Base-by-base conservation (phyloP, 225 moss, liverwort and hornwort genomes). In the Straminergon stramineum region DNA sequence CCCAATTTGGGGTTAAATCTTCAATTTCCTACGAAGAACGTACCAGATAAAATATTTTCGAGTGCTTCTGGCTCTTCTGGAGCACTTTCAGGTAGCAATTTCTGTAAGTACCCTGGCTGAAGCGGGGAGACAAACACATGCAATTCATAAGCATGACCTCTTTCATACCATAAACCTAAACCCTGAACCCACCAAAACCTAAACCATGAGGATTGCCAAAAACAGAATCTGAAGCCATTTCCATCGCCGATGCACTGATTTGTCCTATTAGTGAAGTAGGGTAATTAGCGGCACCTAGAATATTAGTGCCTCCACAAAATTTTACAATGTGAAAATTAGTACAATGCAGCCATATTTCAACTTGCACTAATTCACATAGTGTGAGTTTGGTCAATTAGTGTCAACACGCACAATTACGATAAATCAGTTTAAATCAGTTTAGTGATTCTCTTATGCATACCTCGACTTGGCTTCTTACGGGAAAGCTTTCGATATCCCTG, bases 381-480 rank as follows among this genome's bases (percentile, higher is more conserved):
- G 48, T 5, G 63, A 63, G 10, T 21, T 82, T 20, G 21, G 10
- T 62, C 81, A 22, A 82, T 31, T 32, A 4, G 43, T 63, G 45
- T 41, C 32, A 39, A 15, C 63, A 82, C 31, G 10, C 48, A 26
- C 45, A 37, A 65, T 52, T 83, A 52, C 4, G 43, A 81, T 6
- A 63, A 45, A 45, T 10, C 45, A 34, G 15, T 45, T 23, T 6
- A 63, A 45, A 45, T 10, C 45, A 34, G 15, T 45, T 23, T 34
- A 32, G 63, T 10, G 7, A 83, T 66, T 83, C 51, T 52, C 35
- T 30, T 39, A 6, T 18, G 41, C 35, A 27, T 68, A 95, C 97
- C 96, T 98, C 90, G 66, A 95, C 96, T 93, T 94, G 94, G 81
- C 95, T 95, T 79, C 94, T 93, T 52, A 96, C 98, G 13, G 96